Percentiles rank a stretch among this genome's conserved stretches.
These are phyloP conservation scores for Nelumbo lutea DNA, from an alignment of 164 flowering plant genomes.

Conservation along the genomic window DNA sequence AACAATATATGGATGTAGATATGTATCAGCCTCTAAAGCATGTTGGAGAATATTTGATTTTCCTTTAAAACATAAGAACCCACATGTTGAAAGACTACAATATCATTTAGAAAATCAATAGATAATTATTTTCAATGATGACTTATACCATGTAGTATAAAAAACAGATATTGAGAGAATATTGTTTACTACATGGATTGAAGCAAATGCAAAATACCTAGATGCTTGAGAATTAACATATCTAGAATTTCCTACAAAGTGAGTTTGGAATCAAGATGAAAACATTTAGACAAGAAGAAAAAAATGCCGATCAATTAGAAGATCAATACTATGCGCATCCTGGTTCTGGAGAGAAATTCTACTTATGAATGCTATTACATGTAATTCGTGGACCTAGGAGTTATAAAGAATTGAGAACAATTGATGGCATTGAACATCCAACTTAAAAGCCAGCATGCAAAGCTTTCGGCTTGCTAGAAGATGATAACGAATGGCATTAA, in stretches of 20 bases:
- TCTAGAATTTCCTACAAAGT: neutral
- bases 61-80: neutral
- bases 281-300: too few relatives aligned
- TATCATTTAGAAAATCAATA: neutral
- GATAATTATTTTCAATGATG: neutral
- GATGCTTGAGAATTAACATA: neutral
- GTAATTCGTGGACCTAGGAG: too few relatives aligned
- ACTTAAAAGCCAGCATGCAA: too few relatives aligned
- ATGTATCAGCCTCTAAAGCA: conserved; percentile 1
- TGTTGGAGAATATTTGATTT: conserved; percentile 1
- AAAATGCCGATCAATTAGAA: too few relatives aligned
- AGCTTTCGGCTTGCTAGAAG: too few relatives aligned
- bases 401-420: too few relatives aligned
- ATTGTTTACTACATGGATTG: neutral
- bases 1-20: neutral
- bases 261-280: neutral
- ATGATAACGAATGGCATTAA: too few relatives aligned
- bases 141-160: neutral
- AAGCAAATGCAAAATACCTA: neutral
- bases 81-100: neutral
- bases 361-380: too few relatives aligned
- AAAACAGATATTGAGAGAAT: neutral
- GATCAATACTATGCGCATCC: too few relatives aligned
- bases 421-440: too few relatives aligned
- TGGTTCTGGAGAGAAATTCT: too few relatives aligned